Evolutionary conservation across 768 basidiomycete genomes (phyloP).

Genomic region (Termitomyces sp.): DNA sequence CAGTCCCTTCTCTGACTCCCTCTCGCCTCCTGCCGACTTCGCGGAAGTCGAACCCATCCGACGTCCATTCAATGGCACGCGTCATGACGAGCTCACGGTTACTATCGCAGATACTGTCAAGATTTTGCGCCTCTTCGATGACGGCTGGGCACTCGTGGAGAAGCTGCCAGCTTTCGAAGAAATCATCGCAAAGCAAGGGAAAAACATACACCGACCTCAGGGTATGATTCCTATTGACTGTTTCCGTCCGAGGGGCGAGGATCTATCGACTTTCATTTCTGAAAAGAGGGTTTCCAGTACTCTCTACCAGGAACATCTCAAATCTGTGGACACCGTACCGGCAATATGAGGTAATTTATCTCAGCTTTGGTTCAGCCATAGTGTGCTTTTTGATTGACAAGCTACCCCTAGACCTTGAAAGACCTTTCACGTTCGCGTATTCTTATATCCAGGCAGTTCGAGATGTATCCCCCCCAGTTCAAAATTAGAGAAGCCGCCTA

Average conservation of each 20-base stretch:
- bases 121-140: slow-evolving; percentile 54
- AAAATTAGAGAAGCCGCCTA: not conserved
- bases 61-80: slow-evolving; percentile 51
- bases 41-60: slow-evolving; percentile 42
- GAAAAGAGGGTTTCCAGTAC: slow-evolving; percentile 35
- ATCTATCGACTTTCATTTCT: slow-evolving; percentile 43
- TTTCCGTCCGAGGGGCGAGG: slow-evolving; percentile 43
- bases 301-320: not conserved
- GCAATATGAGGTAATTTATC: not conserved
- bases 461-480: not conserved
- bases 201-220: slow-evolving; percentile 10
- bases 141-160: slow-evolving; percentile 68
- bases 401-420: not conserved
- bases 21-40: slow-evolving; percentile 22
- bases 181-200: slow-evolving; percentile 23
- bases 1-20: slow-evolving; percentile 32
- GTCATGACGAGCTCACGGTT: slow-evolving; percentile 58
- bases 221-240: slow-evolving; percentile 74
- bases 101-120: slow-evolving; percentile 44
- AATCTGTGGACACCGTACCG: not conserved
- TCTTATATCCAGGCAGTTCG: not conserved
- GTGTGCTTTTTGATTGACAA: not conserved
- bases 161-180: slow-evolving; percentile 23
- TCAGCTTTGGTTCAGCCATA: no score
- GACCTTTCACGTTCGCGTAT: not conserved